phyloP scores from a whole-genome alignment of 148 eudicot species.

The Diospyros lotus region DNA sequence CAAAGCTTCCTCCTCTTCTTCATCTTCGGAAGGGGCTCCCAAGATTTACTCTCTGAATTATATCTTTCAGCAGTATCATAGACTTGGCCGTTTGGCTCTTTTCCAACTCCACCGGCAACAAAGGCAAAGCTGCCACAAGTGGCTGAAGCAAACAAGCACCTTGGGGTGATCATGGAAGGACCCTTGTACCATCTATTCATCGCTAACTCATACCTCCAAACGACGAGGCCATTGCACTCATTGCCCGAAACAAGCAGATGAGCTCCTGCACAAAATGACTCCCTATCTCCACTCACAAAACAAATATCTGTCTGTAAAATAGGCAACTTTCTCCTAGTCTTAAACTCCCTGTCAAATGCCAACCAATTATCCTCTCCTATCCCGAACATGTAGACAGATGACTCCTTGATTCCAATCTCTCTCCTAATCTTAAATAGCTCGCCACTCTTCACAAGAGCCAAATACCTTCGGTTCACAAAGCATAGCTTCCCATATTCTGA shows the following conservation, averaged over 20 bases:
- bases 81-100: conserved; percentile 14
- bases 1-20: conserved; percentile 48
- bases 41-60: conserved; percentile 35
- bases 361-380: conserved; percentile 46
- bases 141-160: conserved; percentile 81
- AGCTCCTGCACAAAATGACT: conserved; percentile 71
- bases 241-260: conserved; percentile 65
- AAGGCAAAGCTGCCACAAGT: conserved; percentile 49
- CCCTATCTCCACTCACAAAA: conserved; percentile 51
- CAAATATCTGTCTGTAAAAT: conserved; percentile 30
- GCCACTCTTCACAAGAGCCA: conserved; percentile 34
- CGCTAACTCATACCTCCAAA: conserved; percentile 58
- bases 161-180: conserved; percentile 49
- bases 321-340: conserved; percentile 29
- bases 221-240: conserved; percentile 41
- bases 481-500: conserved; percentile 35
- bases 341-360: conserved; percentile 45
- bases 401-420: conserved; percentile 31
- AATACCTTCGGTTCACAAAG: conserved; percentile 29
- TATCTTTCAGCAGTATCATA: conserved; percentile 34
- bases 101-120: conserved; percentile 61
- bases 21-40: conserved; percentile 71
- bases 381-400: conserved; percentile 54
- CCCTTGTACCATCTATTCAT: conserved; percentile 58
- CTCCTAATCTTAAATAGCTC: conserved; percentile 48